Conservation (phyloP, 345 rosid genomes). For the Cardamine resedifolia region DNA sequence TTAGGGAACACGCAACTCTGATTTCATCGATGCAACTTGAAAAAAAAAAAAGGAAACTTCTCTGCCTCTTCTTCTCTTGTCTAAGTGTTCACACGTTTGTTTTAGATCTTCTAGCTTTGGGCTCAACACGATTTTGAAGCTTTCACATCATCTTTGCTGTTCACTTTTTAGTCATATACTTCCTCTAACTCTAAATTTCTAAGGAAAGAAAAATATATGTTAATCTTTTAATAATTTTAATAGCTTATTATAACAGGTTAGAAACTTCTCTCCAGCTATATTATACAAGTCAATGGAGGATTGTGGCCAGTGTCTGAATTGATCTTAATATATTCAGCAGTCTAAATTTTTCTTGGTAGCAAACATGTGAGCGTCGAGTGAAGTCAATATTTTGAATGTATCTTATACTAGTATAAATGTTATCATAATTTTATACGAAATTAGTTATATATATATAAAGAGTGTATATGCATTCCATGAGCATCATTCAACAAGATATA, state of each 20-base stretch:
- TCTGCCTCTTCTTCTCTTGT: neutral
- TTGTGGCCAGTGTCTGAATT: slow-evolving; percentile 6
- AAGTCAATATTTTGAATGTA: slow-evolving; percentile 11
- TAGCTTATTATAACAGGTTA: neutral
- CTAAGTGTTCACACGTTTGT: neutral
- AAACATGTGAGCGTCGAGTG: slow-evolving; percentile 14
- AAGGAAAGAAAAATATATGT: neutral
- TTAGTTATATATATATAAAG: neutral
- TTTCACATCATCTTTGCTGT: neutral
- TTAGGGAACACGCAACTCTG: slow-evolving; percentile 10
- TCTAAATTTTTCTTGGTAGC: neutral
- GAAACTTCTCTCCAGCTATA: slow-evolving; percentile 2
- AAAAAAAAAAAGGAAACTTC: neutral
- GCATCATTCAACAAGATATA: neutral
- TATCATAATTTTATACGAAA: neutral
- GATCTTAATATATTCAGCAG: neutral
- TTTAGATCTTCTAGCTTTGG: neutral
- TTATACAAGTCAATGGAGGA: neutral
- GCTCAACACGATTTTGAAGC: neutral
- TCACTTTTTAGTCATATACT: neutral
- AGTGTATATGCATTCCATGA: neutral
- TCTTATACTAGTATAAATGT: neutral
- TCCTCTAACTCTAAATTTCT: neutral
- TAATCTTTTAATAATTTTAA: neutral
- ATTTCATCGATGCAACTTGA: slow-evolving; percentile 19